Base-by-base conservation (phyloP, 352 stramenopile genomes). In the Phytophthora lateralis region DNA sequence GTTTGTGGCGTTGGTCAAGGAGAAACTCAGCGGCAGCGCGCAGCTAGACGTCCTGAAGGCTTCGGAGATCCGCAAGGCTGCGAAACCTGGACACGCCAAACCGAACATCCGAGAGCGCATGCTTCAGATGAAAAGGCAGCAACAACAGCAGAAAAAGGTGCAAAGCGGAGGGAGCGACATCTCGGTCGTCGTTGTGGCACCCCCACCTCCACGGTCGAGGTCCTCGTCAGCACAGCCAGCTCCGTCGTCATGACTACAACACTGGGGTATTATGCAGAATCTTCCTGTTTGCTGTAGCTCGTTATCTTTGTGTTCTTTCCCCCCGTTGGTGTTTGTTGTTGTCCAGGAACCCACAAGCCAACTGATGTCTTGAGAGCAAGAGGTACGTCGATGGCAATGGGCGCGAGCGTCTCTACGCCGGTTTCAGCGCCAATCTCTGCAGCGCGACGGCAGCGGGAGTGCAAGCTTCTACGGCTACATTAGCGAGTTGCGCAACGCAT, bases 11-110 rank as follows among this genome's bases (percentile, higher is more conserved):
- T 44, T 85, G n/a, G 76, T 73, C 14, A 89, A 91, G 63, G 53
- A 70, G 27, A 85, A 88, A 42, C 71, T 91, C 12, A 73, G 58
- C 18, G 80, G 76, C 3, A 82, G 62, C 1, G 69, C 68, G 1
- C 80, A 87, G 50, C 50, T 88, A 10, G 82, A 91, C 24, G 68
- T 90, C 1, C 55, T 91, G n/a, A 86, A 83, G 49, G 78, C 80
- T 11, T 89, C 78, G 1, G 68, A 88, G 41, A 52, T 64, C 49
- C 82, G 75, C 37, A 80, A 80, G 42, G 39, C 63, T 10, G 27
- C 49, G 9, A 77, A 76, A 45, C 56, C 64, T 27, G 60, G 63
- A 8, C 44, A 64, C 11, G 63, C 60, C n/a, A 80, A 80, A 29
- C 52, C 73, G n/a, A 83, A 73, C 32, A 78, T 87, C 38, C 77